Conservation (phyloP, 192 early-diverging fungal genomes). For the Oehlia diaphana region DNA sequence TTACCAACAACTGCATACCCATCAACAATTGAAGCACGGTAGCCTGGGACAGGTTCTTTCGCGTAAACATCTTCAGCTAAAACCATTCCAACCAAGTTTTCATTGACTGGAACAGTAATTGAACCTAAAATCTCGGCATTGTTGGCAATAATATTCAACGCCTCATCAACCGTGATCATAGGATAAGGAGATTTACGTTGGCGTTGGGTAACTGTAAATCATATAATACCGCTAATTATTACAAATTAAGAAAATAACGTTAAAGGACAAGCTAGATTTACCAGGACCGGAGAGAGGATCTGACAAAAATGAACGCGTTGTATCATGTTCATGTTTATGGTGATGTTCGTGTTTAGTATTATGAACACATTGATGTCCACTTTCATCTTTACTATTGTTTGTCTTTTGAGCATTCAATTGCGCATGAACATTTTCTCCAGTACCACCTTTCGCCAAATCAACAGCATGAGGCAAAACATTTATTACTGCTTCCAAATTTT, state of each 20-base stretch:
- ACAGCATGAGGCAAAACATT: slow-evolving; percentile 81
- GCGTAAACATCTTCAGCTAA: slow-evolving; percentile 77
- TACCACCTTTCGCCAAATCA: slow-evolving; percentile 61
- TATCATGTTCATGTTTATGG: neutral
- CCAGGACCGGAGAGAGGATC: slow-evolving; percentile 37
- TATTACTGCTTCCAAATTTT: slow-evolving; percentile 78
- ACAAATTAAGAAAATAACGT: neutral
- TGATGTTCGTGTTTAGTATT: slow-evolving; percentile 42
- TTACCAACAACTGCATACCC: slow-evolving; percentile 89
- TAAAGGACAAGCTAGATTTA: neutral
- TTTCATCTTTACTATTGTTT: neutral
- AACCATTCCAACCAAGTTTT: slow-evolving; percentile 60
- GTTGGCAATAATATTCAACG: slow-evolving; percentile 54
- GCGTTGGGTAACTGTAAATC: slow-evolving; percentile 54
- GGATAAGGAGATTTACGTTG: slow-evolving; percentile 82
- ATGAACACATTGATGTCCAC: slow-evolving; percentile 32
- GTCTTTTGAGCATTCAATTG: slow-evolving; percentile 40
- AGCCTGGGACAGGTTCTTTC: slow-evolving; percentile 77
- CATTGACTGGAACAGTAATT: slow-evolving; percentile 42
- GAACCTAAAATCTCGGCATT: slow-evolving; percentile 37
- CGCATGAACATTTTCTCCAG: slow-evolving; percentile 58
- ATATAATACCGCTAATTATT: neutral
- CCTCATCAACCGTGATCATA: slow-evolving; percentile 71
- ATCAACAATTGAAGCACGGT: slow-evolving; percentile 87
- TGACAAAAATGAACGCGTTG: slow-evolving; percentile 32